Evolutionary conservation across 208 protist species (phyloP), one percentile per base, ranked within the genome.

Genomic region (Porcisia deanei): DNA sequence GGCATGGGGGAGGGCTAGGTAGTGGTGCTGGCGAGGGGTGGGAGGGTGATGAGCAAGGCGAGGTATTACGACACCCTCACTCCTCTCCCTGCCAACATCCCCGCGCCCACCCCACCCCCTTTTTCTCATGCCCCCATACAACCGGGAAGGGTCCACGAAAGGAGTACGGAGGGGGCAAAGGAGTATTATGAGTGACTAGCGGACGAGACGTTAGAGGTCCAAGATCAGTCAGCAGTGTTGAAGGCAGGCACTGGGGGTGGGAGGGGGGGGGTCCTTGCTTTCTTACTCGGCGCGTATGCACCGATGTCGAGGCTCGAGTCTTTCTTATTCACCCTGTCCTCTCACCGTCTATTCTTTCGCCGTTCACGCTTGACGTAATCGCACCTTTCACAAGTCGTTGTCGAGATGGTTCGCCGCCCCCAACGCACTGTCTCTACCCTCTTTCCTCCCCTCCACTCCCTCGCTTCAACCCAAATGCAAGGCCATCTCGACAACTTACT

Each of bases 401-500:
- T 45, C 37, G 39, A 49, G 20, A 30, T 18, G 1, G 39, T 20
- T 30, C 30, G 63, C 22, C 63, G 22, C 22, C 8, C 9, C 25
- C 63, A 37, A 37, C 63, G 22, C 63, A 34, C 25, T 41, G 43
- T 25, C 66, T 18, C 6, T 12, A 20, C 22, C 52, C 54, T 49
- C 75, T 39, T 72, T 63, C 52, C 64, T 58, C 54, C 34, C 66
- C 54, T 20, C 66, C 45, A 30, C 55, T 41, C 30, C 53, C 41
- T 74, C 37, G 43, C 67, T 52, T 52, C 10, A 12, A 25, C 49
- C 20, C 20, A 30, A 9, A 73, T 54, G 30, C n/a, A 37, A 20
- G 12, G 16, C 61, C 25, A 18, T 49, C 73, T 43, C 7, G 12
- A 49, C 52, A 30, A 6, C 58, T 64, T 91, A 94, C 72, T 87